A percentile compares a stretch with the other conserved stretches of the same genome.
Evolutionary conservation across 176 grass and related monocot species (phyloP).

Genomic region (Bolboschoenus planiculmis): DNA sequence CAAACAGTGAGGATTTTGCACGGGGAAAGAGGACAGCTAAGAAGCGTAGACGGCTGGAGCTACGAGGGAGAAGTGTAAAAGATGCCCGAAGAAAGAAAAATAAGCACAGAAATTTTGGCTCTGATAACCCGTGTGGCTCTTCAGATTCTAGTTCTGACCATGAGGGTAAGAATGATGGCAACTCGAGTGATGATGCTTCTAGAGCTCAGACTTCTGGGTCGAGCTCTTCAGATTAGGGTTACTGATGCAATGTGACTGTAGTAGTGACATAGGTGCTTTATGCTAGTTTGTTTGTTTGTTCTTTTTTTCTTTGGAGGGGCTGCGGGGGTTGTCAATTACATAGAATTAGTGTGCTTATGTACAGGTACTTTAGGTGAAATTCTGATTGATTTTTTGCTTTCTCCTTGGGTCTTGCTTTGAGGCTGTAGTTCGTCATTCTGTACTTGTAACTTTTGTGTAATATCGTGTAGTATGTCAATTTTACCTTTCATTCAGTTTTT

Average conservation of each 20-base stretch:
- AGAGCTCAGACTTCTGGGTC: constrained; percentile 44
- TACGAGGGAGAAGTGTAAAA: constrained; percentile 41
- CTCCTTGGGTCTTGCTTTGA: not conserved
- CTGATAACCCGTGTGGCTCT: constrained; percentile 39
- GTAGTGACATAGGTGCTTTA: constrained; percentile 6
- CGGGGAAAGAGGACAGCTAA: constrained; percentile 53
- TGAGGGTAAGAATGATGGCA: constrained; percentile 31
- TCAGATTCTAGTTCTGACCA: constrained; percentile 60
- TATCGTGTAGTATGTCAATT: not conserved
- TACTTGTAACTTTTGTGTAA: constrained; percentile 6
- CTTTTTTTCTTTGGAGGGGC: not conserved
- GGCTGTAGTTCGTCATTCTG: not conserved
- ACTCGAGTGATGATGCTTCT: constrained; percentile 16
- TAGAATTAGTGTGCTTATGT: constrained; percentile 15
- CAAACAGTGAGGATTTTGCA: constrained; percentile 44
- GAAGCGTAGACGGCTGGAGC: constrained; percentile 61
- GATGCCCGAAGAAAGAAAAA: constrained; percentile 52
- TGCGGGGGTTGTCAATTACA: not conserved
- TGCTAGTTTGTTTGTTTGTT: not conserved
- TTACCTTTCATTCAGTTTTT: not conserved
- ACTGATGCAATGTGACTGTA: constrained; percentile 5
- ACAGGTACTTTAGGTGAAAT: constrained; percentile 4
- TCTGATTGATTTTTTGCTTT: not conserved
- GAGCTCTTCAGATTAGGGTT: constrained; percentile 34
- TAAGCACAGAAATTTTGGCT: constrained; percentile 30